Percentiles rank a stretch among this genome's conserved stretches.
These are phyloP conservation scores for Penstemon newberryi DNA, from an alignment of 257 asterid genomes.

Conservation along the genomic window DNA sequence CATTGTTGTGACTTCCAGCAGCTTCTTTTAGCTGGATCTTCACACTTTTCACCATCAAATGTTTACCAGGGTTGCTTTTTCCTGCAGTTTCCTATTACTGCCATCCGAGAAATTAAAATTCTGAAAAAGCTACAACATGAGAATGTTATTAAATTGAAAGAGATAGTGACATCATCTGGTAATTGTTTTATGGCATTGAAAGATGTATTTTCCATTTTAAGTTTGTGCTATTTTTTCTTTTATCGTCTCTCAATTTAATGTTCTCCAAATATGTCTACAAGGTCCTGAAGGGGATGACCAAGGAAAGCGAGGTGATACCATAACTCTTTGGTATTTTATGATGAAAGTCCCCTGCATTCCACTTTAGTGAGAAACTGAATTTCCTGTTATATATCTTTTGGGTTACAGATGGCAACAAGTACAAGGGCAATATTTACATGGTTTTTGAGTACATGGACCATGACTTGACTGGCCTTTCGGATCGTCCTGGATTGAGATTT, in stretches of 20 bases:
- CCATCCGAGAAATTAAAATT: constrained; percentile 90
- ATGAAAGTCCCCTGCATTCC: constrained; percentile 11
- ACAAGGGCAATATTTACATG: constrained; percentile 92
- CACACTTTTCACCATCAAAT: constrained; percentile 20
- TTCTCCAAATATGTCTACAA: constrained; percentile 37
- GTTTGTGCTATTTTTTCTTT: constrained; percentile 17
- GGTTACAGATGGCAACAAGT: constrained; percentile 68
- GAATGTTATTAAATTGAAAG: constrained; percentile 82
- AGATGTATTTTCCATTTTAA: constrained; percentile 22
- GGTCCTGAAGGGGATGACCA: constrained; percentile 76
- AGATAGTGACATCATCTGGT: constrained; percentile 96
- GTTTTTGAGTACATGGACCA: constrained; percentile 99
- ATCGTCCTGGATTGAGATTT: constrained; percentile 96
- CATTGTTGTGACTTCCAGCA: constrained; percentile 4
- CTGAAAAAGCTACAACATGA: constrained; percentile 90
- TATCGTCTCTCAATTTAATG: constrained; percentile 19
- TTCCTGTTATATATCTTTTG: constrained; percentile 22
- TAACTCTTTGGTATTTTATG: constrained; percentile 18
- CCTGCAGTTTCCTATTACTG: constrained; percentile 89
- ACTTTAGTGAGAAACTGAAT: constrained; percentile 23
- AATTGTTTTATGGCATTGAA: constrained; percentile 22
- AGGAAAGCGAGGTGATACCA: constrained; percentile 59
- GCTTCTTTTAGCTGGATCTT: constrained; percentile 23
- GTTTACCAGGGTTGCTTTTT: constrained; percentile 23
- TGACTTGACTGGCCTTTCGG: constrained; percentile 92